Conservation (phyloP, 1,139 yeast genomes). For the Kodamaea derodonti region DNA sequence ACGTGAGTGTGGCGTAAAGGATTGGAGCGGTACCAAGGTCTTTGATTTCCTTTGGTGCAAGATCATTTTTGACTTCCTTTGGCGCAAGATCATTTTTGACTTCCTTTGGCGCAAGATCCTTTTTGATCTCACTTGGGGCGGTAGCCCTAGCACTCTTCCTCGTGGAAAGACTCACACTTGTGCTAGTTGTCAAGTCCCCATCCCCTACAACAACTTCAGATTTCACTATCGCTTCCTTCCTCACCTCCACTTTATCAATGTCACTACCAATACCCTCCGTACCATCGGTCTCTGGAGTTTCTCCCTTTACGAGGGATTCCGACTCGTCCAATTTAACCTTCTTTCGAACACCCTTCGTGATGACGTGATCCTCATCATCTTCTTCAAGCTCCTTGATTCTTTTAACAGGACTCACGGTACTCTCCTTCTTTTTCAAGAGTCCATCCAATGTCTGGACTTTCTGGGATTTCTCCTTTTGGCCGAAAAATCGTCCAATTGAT, state of each 20-base stretch:
- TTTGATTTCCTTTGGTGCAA: no score
- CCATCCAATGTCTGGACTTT: background rate
- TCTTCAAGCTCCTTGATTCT: constrained; percentile 1
- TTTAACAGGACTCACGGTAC: constrained; percentile 1
- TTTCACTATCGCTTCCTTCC: constrained; percentile 1
- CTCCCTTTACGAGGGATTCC: background rate
- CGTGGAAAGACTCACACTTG: no score
- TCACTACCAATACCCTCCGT: no score
- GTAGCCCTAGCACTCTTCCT: no score
- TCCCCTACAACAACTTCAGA: background rate
- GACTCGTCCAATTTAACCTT: background rate
- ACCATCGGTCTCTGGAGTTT: background rate
- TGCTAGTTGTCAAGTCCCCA: no score
- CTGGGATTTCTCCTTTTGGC: constrained; percentile 9
- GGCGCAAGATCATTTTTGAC: no score
- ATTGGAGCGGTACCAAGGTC: no score
- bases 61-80: no score
- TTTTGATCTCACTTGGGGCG: no score
- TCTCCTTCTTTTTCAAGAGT: constrained; percentile 1
- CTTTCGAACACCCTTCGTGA: background rate
- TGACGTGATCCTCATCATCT: background rate
- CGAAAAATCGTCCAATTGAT: constrained; percentile 33
- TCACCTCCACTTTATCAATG: no score
- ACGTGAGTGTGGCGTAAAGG: constrained; percentile 61
- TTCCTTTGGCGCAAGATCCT: no score